Evolutionary conservation across 495 filamentous ascomycete genomes (phyloP).

Genomic region (Astrocystis sublimbata): DNA sequence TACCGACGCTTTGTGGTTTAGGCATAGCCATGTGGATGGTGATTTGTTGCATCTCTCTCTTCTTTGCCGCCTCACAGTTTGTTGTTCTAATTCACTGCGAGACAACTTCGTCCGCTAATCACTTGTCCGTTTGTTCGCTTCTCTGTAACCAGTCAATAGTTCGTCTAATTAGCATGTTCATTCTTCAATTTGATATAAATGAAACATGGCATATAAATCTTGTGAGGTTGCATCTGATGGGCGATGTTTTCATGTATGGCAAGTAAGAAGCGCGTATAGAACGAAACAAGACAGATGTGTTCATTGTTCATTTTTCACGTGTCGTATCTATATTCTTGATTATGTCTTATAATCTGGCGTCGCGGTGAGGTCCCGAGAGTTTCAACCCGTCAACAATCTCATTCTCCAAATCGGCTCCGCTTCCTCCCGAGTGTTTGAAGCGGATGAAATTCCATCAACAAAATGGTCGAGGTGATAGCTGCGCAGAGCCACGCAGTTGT

Average conservation of each 20-base stretch:
- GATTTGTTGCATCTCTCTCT: too few species aligned
- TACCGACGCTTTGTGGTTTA: conserved; percentile 15
- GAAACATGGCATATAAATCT: too few species aligned
- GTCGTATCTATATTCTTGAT: neutral
- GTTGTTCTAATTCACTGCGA: neutral
- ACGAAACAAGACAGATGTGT: neutral
- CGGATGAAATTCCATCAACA: too few species aligned
- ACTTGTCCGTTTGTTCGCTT: neutral
- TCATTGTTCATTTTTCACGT: neutral
- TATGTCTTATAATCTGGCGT: neutral
- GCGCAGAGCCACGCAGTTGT: too few species aligned
- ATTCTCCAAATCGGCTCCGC: too few species aligned
- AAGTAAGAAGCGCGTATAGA: neutral
- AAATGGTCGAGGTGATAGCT: too few species aligned
- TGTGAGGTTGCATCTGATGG: neutral
- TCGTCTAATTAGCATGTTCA: too few species aligned
- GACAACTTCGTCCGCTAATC: neutral
- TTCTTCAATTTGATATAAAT: too few species aligned
- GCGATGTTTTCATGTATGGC: neutral
- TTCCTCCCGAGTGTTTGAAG: too few species aligned
- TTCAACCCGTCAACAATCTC: neutral
- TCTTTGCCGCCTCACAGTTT: neutral
- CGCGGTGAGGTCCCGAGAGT: neutral
- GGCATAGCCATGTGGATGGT: neutral
- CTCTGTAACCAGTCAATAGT: neutral